phyloP scores from a whole-genome alignment of 352 stramenopile genomes.

The Globisporangium radiosum region DNA sequence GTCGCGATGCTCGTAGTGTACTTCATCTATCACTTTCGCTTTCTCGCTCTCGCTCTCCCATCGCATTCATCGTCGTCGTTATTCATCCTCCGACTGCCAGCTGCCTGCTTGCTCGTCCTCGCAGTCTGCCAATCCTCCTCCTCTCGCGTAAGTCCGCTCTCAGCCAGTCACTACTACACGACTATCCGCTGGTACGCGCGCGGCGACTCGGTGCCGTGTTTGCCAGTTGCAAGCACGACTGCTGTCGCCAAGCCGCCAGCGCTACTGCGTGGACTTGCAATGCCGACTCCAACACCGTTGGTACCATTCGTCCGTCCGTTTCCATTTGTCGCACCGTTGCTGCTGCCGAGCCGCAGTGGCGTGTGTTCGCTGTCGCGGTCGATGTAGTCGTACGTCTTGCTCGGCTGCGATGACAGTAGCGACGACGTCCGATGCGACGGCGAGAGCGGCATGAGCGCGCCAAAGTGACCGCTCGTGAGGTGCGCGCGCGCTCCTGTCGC shows the following conservation, averaged over 20 bases:
- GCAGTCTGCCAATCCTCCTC: no score
- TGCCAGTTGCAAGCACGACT: not conserved
- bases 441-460: conserved; percentile 74
- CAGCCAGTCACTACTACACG: conserved; percentile 1
- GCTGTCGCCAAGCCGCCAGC: not conserved
- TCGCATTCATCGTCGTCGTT: no score
- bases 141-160: no score
- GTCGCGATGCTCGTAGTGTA: no score
- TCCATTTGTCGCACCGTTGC: conserved; percentile 1
- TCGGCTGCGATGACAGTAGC: conserved; percentile 27
- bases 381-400: conserved; percentile 23
- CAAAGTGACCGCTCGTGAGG: conserved; percentile 66
- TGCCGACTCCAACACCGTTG: not conserved
- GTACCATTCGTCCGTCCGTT: not conserved
- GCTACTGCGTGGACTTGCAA: not conserved
- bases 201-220: conserved; percentile 4
- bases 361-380: conserved; percentile 45
- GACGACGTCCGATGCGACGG: conserved; percentile 40
- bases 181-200: conserved; percentile 16
- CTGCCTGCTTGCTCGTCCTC: no score
- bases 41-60: no score
- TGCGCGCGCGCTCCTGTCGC: conserved; percentile 31
- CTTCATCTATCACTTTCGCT: no score
- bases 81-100: no score
- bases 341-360: conserved; percentile 16